Base-by-base conservation (phyloP, 1,139 yeast species). In the Blastobotrys arbuscula region DNA sequence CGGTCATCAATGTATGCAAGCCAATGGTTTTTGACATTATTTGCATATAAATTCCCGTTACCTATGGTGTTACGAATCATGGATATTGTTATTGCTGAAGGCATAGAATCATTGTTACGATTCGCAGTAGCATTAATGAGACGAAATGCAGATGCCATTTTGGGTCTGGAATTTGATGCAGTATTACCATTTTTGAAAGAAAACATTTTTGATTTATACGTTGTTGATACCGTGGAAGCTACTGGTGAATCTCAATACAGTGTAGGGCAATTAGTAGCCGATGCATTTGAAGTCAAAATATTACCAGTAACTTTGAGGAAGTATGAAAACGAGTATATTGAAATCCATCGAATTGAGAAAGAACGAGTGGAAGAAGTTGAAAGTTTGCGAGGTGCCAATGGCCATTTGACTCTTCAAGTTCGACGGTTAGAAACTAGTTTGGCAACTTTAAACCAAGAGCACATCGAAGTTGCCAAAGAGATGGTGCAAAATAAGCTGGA, bases 11-110 rank as follows among this genome's bases (percentile, higher is more conserved):
- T 90, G 97, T 92, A 87, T 70, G 97, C 96, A 0, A 79, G 92
- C 0, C 97, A 92, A 66, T 92, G 97, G 97, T 89, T 92, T 62
- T 74, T 89, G 58, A 92, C 98, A 0, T 76, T 92, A 57, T 92
- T 92, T 69, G 96, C 96, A 13, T 92, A 92, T 71, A 85, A 86
- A 62, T 87, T 90, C 66, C 97, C 98, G 13, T 70, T 87, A 47
- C 84, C 81, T 49, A 82, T 88, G 59, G 96, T 88, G 37, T 71
- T 86, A 55, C 75, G 95, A 50, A 85, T 92, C 40, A 84, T 80
- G 63, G 97, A 92, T 69, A 78, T 86, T 49, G 79, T 92, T 16
- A 78, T 92, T 44, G 83, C 95, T 6, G 96, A 90, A 68, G 97
- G 97, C 28, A 71, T 83, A 48, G 97, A 89, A 64, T 80, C 94